Conservation (phyloP, 208 protist genomes). For the Leishmania gerbilli region DNA sequence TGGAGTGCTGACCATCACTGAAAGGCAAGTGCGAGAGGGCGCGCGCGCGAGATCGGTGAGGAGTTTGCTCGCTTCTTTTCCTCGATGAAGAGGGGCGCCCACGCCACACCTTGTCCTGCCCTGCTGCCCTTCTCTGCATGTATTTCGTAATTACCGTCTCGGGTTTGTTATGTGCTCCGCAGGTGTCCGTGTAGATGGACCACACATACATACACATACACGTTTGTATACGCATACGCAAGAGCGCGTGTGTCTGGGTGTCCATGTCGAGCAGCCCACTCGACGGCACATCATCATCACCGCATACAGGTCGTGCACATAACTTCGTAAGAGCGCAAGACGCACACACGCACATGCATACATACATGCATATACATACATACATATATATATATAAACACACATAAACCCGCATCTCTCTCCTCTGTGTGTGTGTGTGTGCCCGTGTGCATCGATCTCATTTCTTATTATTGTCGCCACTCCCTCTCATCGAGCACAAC, state of each 20-base stretch:
- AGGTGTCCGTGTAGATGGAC: neutral
- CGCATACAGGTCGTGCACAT: neutral
- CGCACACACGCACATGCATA: neutral
- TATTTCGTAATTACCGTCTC: too few species aligned
- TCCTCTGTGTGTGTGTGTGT: neutral
- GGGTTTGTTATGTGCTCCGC: neutral
- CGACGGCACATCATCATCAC: neutral
- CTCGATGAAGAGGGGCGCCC: neutral
- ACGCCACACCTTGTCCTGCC: neutral
- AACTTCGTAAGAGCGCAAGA: neutral
- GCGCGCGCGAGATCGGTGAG: neutral
- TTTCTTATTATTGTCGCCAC: too few species aligned
- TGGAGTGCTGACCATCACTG: neutral
- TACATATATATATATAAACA: neutral
- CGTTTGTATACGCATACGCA: neutral
- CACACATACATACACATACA: neutral
- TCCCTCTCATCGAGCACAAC: too few species aligned
- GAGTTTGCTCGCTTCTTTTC: neutral
- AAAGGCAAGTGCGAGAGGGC: neutral
- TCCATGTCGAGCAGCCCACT: neutral
- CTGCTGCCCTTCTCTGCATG: neutral
- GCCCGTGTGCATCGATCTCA: conserved; percentile 6
- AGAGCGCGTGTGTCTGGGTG: neutral
- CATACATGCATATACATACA: neutral
- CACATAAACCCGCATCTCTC: neutral